These are phyloP conservation scores for Abrus pulchellus DNA, from an alignment of 306 rosid genomes.

Conservation along the genomic window DNA sequence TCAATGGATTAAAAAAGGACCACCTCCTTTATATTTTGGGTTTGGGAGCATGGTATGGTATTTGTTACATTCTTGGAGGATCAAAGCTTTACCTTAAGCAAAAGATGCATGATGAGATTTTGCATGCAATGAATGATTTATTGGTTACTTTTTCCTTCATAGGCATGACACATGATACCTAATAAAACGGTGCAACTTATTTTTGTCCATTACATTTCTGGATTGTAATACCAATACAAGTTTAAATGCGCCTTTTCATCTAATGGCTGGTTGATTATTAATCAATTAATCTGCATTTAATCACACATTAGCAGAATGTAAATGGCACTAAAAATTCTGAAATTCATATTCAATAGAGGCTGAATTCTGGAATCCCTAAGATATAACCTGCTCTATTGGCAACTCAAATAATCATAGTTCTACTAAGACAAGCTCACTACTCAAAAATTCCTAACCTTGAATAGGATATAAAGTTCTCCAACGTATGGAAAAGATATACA, in stretches of 20 bases:
- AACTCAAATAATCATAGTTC: conserved; percentile 19
- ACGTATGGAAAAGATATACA: not conserved
- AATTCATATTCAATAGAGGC: conserved; percentile 20
- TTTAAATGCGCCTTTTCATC: conserved; percentile 5
- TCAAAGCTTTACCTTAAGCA: conserved; percentile 3
- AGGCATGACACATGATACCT: conserved; percentile 23
- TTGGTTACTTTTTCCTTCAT: not conserved
- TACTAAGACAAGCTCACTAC: not conserved
- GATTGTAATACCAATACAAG: not conserved
- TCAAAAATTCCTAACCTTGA: not conserved
- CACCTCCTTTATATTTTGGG: conserved; percentile 88
- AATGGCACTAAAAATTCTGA: not conserved
- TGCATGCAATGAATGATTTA: not conserved
- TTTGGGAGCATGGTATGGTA: conserved; percentile 96
- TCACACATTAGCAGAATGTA: not conserved
- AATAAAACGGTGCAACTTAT: not conserved
- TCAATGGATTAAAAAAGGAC: conserved; percentile 82
- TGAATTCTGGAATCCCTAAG: conserved; percentile 9
- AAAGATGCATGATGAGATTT: conserved; percentile 31
- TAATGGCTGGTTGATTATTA: conserved; percentile 29
- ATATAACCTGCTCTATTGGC: not conserved
- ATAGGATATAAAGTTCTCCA: not conserved
- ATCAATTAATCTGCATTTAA: conserved; percentile 20
- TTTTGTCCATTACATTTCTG: conserved; percentile 17
- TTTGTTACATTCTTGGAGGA: conserved; percentile 21